A percentile compares a stretch with the other conserved stretches of the same genome.
phyloP scores from a whole-genome alignment of 352 stramenopile species.

The Thraustochytrium striatum region DNA sequence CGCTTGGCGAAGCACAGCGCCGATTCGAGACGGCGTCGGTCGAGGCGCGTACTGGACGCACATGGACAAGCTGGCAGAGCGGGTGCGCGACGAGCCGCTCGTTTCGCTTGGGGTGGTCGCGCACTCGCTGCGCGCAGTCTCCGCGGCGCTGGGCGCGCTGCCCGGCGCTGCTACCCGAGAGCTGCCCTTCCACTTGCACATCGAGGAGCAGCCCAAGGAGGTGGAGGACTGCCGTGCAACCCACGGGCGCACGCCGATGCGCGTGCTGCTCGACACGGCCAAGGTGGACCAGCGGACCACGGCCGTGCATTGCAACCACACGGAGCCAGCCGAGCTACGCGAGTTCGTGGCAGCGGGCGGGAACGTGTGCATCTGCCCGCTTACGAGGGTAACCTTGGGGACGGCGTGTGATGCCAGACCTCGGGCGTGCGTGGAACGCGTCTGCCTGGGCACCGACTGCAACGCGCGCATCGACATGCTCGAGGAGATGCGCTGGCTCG shows the following conservation, averaged over 20 bases:
- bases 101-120: slow-evolving; percentile 65
- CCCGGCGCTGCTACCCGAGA: background rate
- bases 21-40: slow-evolving; percentile 68
- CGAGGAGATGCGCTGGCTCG: slow-evolving; percentile 72
- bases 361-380: slow-evolving; percentile 69
- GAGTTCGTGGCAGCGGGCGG: slow-evolving; percentile 63
- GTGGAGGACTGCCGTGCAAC: slow-evolving; percentile 68
- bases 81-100: slow-evolving; percentile 57
- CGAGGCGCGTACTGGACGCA: slow-evolving; percentile 66
- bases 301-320: slow-evolving; percentile 71
- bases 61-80: slow-evolving; percentile 62
- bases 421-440: slow-evolving; percentile 62
- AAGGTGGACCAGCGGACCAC: slow-evolving; percentile 70
- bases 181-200: background rate
- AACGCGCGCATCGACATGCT: slow-evolving; percentile 73
- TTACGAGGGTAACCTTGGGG: slow-evolving; percentile 60
- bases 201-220: slow-evolving; percentile 60
- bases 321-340: slow-evolving; percentile 60
- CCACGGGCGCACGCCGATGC: slow-evolving; percentile 64
- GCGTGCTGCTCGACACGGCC: slow-evolving; percentile 63
- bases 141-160: slow-evolving; percentile 53
- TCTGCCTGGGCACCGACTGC: slow-evolving; percentile 70
- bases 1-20: slow-evolving; percentile 65
- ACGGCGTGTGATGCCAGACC: background rate
- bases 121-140: slow-evolving; percentile 69